phyloP scores from a whole-genome alignment of 352 stramenopile genomes.

The Saprolegnia diclina region DNA sequence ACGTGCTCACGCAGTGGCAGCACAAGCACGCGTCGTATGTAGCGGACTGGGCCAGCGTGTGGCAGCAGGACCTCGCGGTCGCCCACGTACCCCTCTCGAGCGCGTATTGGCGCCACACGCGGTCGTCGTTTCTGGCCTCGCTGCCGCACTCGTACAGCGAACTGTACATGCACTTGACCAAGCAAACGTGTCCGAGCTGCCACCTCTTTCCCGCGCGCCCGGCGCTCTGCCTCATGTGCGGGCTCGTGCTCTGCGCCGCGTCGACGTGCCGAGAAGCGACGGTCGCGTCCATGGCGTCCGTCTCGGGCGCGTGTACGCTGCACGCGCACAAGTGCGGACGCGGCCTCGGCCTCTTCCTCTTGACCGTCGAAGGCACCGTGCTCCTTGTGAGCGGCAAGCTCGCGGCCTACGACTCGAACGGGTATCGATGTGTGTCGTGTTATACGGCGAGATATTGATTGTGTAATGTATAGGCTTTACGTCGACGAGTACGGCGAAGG shows the following conservation, averaged over 20 bases:
- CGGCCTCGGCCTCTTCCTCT: slow-evolving; percentile 72
- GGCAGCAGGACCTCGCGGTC: slow-evolving; percentile 65
- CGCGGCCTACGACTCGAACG: slow-evolving; percentile 47
- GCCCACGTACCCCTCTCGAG: slow-evolving; percentile 74
- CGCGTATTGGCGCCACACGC: slow-evolving; percentile 52
- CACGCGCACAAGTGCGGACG: slow-evolving; percentile 82
- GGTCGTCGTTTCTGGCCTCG: slow-evolving; percentile 63
- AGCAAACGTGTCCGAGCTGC: slow-evolving; percentile 67
- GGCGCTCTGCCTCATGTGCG: slow-evolving; percentile 80
- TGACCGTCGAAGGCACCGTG: slow-evolving; percentile 78
- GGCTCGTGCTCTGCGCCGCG: slow-evolving; percentile 69
- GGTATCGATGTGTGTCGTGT: not conserved
- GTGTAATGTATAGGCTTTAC: slow-evolving; percentile 57
- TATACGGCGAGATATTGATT: not conserved
- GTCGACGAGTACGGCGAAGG: slow-evolving; percentile 86
- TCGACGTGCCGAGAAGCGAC: slow-evolving; percentile 75
- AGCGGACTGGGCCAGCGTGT: slow-evolving; percentile 35
- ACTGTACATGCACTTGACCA: slow-evolving; percentile 79
- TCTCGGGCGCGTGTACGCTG: slow-evolving; percentile 73
- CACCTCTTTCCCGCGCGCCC: slow-evolving; percentile 74
- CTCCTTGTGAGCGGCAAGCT: slow-evolving; percentile 84
- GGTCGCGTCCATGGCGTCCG: slow-evolving; percentile 60
- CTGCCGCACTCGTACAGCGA: slow-evolving; percentile 74
- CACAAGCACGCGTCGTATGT: slow-evolving; percentile 36
- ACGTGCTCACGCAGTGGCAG: slow-evolving; percentile 67